These are phyloP conservation scores for Hymenochaete sp. DNA, from an alignment of 1,284 basidiomycete genomes.

Conservation along the genomic window DNA sequence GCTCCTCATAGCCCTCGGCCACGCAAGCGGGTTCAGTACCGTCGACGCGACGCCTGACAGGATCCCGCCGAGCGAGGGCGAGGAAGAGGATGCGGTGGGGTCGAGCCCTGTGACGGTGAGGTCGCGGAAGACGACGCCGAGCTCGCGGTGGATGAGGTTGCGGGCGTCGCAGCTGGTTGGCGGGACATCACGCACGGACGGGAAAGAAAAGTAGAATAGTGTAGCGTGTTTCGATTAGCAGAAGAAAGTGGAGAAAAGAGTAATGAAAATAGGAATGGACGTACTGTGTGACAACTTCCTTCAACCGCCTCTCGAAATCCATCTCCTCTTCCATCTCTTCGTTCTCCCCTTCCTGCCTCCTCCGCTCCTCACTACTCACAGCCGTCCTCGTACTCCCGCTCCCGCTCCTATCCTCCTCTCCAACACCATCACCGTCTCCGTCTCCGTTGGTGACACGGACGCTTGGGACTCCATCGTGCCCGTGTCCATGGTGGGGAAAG, in stretches of 20 bases:
- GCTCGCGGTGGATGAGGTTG: slow-evolving; percentile 11
- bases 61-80: slow-evolving; percentile 21
- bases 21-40: slow-evolving; percentile 19
- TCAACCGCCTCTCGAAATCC: slow-evolving; percentile 12
- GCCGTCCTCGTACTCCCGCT: background rate
- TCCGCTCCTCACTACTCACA: slow-evolving; percentile 1
- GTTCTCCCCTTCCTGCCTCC: too few species aligned
- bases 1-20: slow-evolving; percentile 14
- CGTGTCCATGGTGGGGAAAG: too few species aligned
- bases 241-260: background rate
- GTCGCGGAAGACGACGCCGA: slow-evolving; percentile 20
- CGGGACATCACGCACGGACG: too few species aligned
- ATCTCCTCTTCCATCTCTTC: slow-evolving; percentile 15
- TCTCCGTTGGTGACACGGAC: too few species aligned
- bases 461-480: too few species aligned
- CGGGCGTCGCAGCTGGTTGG: slow-evolving; percentile 8
- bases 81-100: slow-evolving; percentile 18
- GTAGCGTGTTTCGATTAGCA: too few species aligned
- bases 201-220: too few species aligned
- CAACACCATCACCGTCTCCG: too few species aligned
- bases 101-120: slow-evolving; percentile 22
- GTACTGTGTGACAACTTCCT: slow-evolving; percentile 8
- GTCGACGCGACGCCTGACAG: too few species aligned
- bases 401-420: too few species aligned
- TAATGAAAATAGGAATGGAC: background rate